These are phyloP conservation scores for Lunasporangiospora selenospora DNA, from an alignment of 192 early-diverging fungal genomes.

Conservation along the genomic window DNA sequence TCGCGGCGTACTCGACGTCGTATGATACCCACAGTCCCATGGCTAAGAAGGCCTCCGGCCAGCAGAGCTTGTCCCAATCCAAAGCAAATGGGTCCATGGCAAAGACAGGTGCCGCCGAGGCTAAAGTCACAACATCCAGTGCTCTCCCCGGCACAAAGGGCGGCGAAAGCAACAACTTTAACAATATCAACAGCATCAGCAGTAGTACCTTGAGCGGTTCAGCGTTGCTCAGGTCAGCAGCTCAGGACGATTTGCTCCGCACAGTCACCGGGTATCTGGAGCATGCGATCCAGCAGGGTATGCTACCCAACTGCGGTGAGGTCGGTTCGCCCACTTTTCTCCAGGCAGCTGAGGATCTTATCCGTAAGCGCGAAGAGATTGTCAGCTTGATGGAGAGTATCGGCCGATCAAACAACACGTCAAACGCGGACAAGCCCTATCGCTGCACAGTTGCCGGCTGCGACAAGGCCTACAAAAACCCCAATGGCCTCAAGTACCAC, in stretches of 20 bases:
- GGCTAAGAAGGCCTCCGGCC: slow-evolving; percentile 10
- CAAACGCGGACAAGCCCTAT: slow-evolving; percentile 76
- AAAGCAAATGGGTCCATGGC: too few relatives aligned
- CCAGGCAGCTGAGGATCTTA: slow-evolving; percentile 26
- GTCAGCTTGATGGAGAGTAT: slow-evolving; percentile 50
- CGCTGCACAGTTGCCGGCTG: slow-evolving; percentile 85
- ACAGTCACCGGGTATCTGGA: slow-evolving; percentile 42
- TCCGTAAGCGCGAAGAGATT: slow-evolving; percentile 49
- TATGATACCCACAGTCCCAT: slow-evolving; percentile 37
- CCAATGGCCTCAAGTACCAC: slow-evolving; percentile 98
- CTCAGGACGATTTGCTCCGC: slow-evolving; percentile 32
- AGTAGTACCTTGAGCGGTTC: neutral
- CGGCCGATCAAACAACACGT: slow-evolving; percentile 12
- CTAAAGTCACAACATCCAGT: neutral
- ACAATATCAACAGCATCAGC: slow-evolving; percentile 9
- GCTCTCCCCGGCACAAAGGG: slow-evolving; percentile 14
- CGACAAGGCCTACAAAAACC: slow-evolving; percentile 97
- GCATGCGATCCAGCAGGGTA: slow-evolving; percentile 34
- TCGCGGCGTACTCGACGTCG: slow-evolving; percentile 29
- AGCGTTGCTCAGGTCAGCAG: neutral
- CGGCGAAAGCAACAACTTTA: slow-evolving; percentile 12
- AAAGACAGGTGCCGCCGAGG: neutral
- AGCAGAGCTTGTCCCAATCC: neutral
- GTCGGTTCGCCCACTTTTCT: slow-evolving; percentile 28
- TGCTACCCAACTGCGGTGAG: slow-evolving; percentile 39